Base-by-base conservation (phyloP, 73 alveolate genomes). In the Effrenium voratum region DNA sequence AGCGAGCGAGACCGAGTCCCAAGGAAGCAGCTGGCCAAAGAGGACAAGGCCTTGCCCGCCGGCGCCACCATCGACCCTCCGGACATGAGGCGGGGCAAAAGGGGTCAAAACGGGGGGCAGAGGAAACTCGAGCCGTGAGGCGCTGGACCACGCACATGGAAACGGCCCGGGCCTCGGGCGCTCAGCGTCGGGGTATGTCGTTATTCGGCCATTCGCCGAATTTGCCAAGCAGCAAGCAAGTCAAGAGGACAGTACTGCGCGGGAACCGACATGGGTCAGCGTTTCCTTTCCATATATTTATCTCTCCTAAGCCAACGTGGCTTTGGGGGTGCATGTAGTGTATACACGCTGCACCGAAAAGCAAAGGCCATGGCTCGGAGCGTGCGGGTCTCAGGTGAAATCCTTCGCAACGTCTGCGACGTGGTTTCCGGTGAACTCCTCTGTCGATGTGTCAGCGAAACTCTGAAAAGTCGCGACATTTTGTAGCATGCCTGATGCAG, bases 11-110 rank as follows among this genome's bases (percentile, higher is more conserved):
- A n/a, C n/a, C n/a, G n/a, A n/a, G n/a, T n/a, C n/a, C n/a, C n/a
- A n/a, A n/a, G n/a, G 94, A 88, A 88, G 57, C 70, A 66, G 26
- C 55, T 88, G 87, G 87, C 63, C 41, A 88, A 88, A 41, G 96
- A 88, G 41, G 96, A 88, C 75, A 88, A 88, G 86, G 70, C 96
- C 12, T 55, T 88, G 49, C 96, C 96, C 12, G 3, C 55, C 15
- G 86, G 57, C 5, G 87, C 96, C 45, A 40, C 15, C 43, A 16
- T 28, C 24, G 52, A 50, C 45, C 5, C 49, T 5, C n/a, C 38
- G 19, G 19, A n/a, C 45, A 22, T 70, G 45, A 70, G 44, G 49
- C 38, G n/a, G 82, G 47, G 38, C 76, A 13, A 34, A 34, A 28
- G 44, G 45, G 47, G 19, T n/a, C 24, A 70, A 70, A 46, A 13